Evolutionary conservation across 202 grass and related monocot genomes (phyloP).

Genomic region (Dendrocalamus latiflorus): DNA sequence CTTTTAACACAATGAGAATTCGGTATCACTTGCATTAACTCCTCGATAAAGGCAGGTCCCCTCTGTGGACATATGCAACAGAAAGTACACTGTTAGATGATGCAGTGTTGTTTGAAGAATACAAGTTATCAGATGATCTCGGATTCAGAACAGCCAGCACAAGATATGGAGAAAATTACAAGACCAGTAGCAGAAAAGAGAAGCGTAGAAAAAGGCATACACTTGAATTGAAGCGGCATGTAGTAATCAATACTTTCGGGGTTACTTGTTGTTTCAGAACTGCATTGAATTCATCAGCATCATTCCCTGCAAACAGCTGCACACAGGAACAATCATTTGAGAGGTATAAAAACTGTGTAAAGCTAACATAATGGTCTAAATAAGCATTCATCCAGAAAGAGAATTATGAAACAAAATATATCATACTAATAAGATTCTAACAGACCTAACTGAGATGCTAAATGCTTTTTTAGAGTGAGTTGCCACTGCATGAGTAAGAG

Average conservation of each 20-base stretch:
- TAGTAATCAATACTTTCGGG: conserved; percentile 86
- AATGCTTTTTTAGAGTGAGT: not conserved
- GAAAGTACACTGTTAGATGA: conserved; percentile 8
- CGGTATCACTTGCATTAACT: conserved; percentile 78
- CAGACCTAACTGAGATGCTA: not conserved
- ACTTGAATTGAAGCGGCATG: conserved; percentile 81
- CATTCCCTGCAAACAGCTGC: conserved; percentile 80
- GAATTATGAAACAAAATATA: not conserved
- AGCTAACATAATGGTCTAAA: not conserved
- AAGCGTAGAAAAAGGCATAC: conserved; percentile 40
- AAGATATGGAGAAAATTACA: conserved; percentile 5
- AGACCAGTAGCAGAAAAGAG: not conserved
- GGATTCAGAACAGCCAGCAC: conserved; percentile 10
- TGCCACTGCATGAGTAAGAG: not conserved
- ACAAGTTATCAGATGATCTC: conserved; percentile 7
- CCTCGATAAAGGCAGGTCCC: conserved; percentile 75
- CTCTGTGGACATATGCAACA: conserved; percentile 44
- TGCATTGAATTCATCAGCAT: conserved; percentile 89
- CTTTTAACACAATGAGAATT: conserved; percentile 75
- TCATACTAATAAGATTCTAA: not conserved
- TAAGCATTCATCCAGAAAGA: not conserved
- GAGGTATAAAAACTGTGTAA: not conserved
- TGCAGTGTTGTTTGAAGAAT: not conserved
- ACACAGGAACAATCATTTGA: conserved; percentile 17
- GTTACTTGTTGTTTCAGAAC: conserved; percentile 58